Conservation (phyloP, 2,329 filamentous ascomycete genomes). For the Colletotrichum viniferum region DNA sequence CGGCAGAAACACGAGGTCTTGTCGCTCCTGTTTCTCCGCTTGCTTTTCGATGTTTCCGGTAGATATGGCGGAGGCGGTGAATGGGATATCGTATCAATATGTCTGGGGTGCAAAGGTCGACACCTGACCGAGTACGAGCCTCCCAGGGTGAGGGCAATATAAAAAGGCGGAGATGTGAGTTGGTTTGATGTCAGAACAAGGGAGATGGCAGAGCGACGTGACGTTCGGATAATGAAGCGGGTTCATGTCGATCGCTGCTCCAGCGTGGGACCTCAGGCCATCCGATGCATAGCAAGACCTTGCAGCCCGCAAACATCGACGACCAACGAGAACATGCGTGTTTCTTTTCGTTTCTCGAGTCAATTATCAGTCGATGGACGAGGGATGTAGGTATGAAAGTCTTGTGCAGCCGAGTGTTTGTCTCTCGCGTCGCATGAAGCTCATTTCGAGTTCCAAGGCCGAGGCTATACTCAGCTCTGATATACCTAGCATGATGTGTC, state of each 20-base stretch:
- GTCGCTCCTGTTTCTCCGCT: neutral
- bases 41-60: neutral
- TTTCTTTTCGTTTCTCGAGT: neutral
- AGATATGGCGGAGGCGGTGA: neutral
- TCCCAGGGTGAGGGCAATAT: neutral
- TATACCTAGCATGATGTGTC: neutral
- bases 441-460: neutral
- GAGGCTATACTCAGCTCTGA: neutral
- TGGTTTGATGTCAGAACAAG: neutral
- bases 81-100: neutral
- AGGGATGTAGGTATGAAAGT: neutral
- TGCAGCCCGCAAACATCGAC: neutral
- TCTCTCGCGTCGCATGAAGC: neutral
- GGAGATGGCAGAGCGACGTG: neutral
- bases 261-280: neutral
- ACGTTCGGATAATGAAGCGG: neutral
- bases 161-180: neutral
- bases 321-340: neutral
- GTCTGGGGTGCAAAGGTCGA: neutral
- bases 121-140: neutral
- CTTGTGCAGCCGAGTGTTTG: neutral
- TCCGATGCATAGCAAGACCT: neutral
- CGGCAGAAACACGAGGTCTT: conserved; percentile 20
- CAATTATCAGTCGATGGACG: neutral
- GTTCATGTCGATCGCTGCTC: neutral